phyloP scores from a whole-genome alignment of 768 basidiomycete genomes.

The Leucogyrophana mollusca region DNA sequence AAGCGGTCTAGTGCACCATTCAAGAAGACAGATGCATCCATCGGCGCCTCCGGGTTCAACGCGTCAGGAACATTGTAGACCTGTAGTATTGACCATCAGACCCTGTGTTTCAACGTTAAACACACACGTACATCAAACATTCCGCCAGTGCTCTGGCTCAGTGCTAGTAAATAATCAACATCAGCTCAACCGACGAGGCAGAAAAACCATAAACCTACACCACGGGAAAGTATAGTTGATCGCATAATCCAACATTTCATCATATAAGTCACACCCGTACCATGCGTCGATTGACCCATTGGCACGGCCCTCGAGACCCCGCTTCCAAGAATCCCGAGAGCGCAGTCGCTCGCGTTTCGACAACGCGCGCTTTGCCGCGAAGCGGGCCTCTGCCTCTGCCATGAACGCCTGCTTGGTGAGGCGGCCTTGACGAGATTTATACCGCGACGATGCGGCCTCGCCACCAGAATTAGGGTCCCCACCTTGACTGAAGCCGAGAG shows the following conservation, averaged over 20 bases:
- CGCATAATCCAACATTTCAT: constrained; percentile 71
- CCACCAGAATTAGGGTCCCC: not conserved
- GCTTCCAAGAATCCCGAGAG: constrained; percentile 35
- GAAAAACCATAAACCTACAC: constrained; percentile 31
- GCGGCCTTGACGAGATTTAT: constrained; percentile 11
- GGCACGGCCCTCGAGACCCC: constrained; percentile 44
- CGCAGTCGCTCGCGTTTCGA: constrained; percentile 24
- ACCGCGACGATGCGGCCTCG: constrained; percentile 9
- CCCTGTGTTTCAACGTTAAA: too few species aligned
- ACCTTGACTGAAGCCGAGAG: constrained; percentile 18
- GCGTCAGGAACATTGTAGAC: constrained; percentile 58
- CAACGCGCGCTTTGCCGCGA: constrained; percentile 16
- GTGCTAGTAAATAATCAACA: constrained; percentile 15
- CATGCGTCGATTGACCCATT: constrained; percentile 59
- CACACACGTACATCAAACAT: constrained; percentile 35
- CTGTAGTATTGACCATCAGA: too few species aligned
- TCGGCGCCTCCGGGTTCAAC: constrained; percentile 46
- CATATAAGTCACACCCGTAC: constrained; percentile 66
- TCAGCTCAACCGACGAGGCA: constrained; percentile 19
- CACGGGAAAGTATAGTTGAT: constrained; percentile 69
- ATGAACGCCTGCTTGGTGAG: constrained; percentile 18
- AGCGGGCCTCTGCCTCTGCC: constrained; percentile 21
- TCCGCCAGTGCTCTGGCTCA: constrained; percentile 25
- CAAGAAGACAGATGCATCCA: constrained; percentile 56
- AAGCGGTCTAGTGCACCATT: constrained; percentile 44